Conservation (phyloP, 2,329 filamentous ascomycete species). For the Elsinoe australis region DNA sequence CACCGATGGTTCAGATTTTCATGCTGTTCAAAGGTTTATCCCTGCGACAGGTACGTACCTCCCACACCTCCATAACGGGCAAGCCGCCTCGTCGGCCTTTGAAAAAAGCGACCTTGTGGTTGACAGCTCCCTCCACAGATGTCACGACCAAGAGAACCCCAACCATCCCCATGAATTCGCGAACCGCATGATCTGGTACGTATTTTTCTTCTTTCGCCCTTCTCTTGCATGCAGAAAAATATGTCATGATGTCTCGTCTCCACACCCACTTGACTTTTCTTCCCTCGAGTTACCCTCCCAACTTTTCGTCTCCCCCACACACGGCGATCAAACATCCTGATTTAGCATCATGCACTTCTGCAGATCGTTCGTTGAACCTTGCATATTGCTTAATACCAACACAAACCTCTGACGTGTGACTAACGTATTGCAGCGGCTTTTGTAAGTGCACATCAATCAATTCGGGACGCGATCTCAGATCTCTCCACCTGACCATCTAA, state of each 20-base stretch:
- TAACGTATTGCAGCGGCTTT: constrained; percentile 19
- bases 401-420: background rate
- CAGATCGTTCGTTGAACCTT: background rate
- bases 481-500: too few relatives aligned
- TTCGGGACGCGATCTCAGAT: too few relatives aligned
- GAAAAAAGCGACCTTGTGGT: background rate
- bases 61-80: background rate
- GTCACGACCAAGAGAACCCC: constrained; percentile 59
- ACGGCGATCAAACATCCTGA: background rate
- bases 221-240: background rate
- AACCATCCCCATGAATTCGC: constrained; percentile 75
- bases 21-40: constrained; percentile 50
- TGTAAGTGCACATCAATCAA: too few relatives aligned
- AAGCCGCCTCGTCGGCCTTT: constrained; percentile 13
- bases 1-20: constrained; percentile 53
- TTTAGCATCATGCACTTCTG: background rate
- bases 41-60: constrained; percentile 46
- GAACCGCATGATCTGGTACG: constrained; percentile 68
- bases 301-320: background rate
- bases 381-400: background rate
- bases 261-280: background rate
- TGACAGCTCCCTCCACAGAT: constrained; percentile 39
- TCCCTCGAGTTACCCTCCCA: background rate
- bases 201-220: constrained; percentile 13
- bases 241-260: background rate